phyloP scores from a whole-genome alignment of 169 alveolate species.

The Cryptosporidium felis region DNA sequence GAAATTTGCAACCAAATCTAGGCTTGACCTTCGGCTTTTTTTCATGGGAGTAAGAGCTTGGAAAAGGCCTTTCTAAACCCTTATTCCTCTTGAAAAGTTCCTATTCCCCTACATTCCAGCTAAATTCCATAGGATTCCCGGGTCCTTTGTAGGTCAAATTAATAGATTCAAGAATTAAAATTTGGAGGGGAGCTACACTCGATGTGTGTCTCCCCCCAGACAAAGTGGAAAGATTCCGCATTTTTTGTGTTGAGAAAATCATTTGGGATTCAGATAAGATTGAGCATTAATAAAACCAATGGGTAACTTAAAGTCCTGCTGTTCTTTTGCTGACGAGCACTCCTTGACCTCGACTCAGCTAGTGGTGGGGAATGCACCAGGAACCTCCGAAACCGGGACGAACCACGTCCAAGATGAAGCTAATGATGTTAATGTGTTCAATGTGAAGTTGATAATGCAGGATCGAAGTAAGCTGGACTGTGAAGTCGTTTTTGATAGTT shows the following conservation, averaged over 20 bases:
- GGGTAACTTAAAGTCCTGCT: conserved; percentile 70
- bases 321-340: conserved; percentile 69
- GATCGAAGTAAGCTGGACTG: conserved; percentile 66
- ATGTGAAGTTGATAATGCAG: conserved; percentile 60
- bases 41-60: no score
- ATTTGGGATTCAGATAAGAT: no score
- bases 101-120: no score
- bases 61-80: no score
- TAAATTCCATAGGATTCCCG: not conserved
- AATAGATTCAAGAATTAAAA: not conserved
- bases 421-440: conserved; percentile 27
- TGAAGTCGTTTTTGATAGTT: conserved; percentile 57
- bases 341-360: conserved; percentile 53
- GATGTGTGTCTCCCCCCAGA: conserved; percentile 45
- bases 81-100: no score
- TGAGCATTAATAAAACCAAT: conserved; percentile 28
- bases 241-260: not conserved
- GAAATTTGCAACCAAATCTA: no score
- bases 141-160: not conserved
- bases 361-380: conserved; percentile 64
- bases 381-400: conserved; percentile 20
- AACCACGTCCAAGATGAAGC: conserved; percentile 39
- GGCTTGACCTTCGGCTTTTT: no score
- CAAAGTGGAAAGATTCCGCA: conserved; percentile 34
- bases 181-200: conserved; percentile 50